Base-by-base conservation (phyloP, 2,329 filamentous ascomycete species). In the Colletotrichum cuscutae region DNA sequence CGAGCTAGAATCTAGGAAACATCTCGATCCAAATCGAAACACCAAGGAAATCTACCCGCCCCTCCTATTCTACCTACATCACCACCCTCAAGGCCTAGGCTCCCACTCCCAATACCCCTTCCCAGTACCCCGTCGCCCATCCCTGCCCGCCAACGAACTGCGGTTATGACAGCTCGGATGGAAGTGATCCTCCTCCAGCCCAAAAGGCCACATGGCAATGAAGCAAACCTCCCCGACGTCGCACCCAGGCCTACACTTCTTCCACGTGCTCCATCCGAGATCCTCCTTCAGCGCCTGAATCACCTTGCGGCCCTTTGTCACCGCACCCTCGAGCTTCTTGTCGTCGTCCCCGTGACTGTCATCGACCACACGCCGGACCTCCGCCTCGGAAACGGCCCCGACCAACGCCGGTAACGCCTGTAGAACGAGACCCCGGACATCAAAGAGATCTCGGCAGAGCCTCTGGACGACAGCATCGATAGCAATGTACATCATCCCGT, bases 131-230 rank as follows among this genome's bases (percentile, higher is more conserved):
- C 26, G 6, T 6, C 22, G 1, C 3, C 9, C 13, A 19, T 22
- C 12, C 32, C 68, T 62, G 1, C 19, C 32, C 24, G 19, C n/a
- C 62, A 75, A 19, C 57, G 46, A 19, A 22, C 65, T 75, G 62
- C 62, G 52, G 58, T 73, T 75, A 24, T 66, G 62, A 32, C 73
- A 75, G 26, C 53, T 61, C 24, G 73, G 73, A 13, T 22, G 42
- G 35, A 83, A 84, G 76, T 90, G 88, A 76, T 92, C 90, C 30
- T 89, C 84, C 0, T 81, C 77, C 0, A 80, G 83, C 0, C 90
- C 90, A 78, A 86, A 82, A 0, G 90, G 91, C 90, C 90, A 93
- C 77, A 92, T 91, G 1, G 90, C 89, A n/a, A 92, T 82, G 58
- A 89, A 86, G 73, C 90, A 90, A 3, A 91, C 79, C 79, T 92